Conservation (phyloP, 2,329 filamentous ascomycete species). For the Diaporthe sp. region DNA sequence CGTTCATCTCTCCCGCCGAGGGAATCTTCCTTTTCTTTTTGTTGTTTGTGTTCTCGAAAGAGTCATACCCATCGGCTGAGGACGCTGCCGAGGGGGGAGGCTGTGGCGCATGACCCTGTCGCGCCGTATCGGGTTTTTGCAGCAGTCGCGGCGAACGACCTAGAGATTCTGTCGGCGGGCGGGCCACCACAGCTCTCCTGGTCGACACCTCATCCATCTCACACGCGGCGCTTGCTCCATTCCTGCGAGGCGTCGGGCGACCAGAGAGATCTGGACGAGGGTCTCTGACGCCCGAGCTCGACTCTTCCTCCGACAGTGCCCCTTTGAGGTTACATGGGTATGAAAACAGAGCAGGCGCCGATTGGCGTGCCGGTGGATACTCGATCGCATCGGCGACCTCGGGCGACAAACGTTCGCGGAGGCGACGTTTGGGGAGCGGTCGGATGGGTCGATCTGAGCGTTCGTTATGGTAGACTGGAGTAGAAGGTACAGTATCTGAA, state of each 20-base stretch:
- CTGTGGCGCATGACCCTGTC: slow-evolving; percentile 59
- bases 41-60: slow-evolving; percentile 98
- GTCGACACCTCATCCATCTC: slow-evolving; percentile 69
- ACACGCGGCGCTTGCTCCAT: slow-evolving; percentile 68
- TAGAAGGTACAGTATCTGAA: slow-evolving; percentile 80
- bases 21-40: slow-evolving; percentile 99
- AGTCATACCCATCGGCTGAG: slow-evolving; percentile 90
- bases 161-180: slow-evolving; percentile 60
- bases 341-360: slow-evolving; percentile 81
- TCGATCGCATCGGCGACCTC: slow-evolving; percentile 86
- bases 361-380: slow-evolving; percentile 82
- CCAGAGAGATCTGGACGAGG: slow-evolving; percentile 44
- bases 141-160: slow-evolving; percentile 57
- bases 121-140: slow-evolving; percentile 58
- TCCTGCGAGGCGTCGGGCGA: slow-evolving; percentile 60
- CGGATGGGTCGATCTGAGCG: slow-evolving; percentile 89
- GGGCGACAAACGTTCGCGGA: slow-evolving; percentile 88
- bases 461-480: slow-evolving; percentile 64
- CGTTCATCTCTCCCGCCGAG: slow-evolving; percentile 78
- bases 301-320: slow-evolving; percentile 52
- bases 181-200: slow-evolving; percentile 57
- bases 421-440: slow-evolving; percentile 87
- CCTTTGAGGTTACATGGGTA: slow-evolving; percentile 71
- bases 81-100: slow-evolving; percentile 77
- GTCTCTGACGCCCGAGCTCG: slow-evolving; percentile 50